Percentiles rank a stretch among this genome's conserved stretches.
Evolutionary conservation across 2,329 filamentous ascomycete genomes (phyloP).

Genomic region (Exophiala calicioides): DNA sequence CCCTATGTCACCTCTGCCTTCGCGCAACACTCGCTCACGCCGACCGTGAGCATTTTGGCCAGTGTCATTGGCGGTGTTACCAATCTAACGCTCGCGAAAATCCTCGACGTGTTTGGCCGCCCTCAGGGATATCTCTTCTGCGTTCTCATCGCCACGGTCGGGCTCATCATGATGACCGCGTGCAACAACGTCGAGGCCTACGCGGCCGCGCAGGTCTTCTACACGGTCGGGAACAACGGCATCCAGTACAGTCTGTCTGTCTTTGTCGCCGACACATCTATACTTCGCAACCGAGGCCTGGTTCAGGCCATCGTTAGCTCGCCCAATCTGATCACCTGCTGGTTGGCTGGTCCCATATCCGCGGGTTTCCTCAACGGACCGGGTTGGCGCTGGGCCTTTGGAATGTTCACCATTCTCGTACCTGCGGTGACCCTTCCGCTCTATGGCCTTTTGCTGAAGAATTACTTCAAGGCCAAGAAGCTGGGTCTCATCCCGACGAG

Average conservation of each 20-base stretch:
- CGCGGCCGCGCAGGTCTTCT: constrained; percentile 60
- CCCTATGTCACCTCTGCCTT: constrained; percentile 56
- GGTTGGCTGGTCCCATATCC: constrained; percentile 25
- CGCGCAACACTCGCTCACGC: constrained; percentile 52
- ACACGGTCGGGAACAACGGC: constrained; percentile 29
- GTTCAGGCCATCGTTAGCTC: constrained; percentile 33
- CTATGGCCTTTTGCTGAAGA: constrained; percentile 55
- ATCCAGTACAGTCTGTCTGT: constrained; percentile 32
- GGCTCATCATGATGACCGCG: constrained; percentile 61
- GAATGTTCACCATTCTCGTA: constrained; percentile 29
- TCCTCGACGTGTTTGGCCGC: constrained; percentile 63
- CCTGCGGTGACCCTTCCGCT: constrained; percentile 17
- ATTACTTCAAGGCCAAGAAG: constrained; percentile 61
- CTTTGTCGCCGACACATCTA: constrained; percentile 38
- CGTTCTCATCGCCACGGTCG: constrained; percentile 42
- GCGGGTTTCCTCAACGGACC: constrained; percentile 20
- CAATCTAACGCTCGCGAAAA: constrained; percentile 61
- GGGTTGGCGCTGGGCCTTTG: constrained; percentile 32
- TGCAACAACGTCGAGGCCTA: constrained; percentile 62
- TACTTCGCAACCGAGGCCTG: constrained; percentile 23
- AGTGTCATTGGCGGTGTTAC: constrained; percentile 57
- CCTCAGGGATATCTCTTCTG: constrained; percentile 55
- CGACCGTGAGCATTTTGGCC: constrained; percentile 55
- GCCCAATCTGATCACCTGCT: constrained; percentile 33
- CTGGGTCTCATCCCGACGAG: constrained; percentile 53